These are phyloP conservation scores for Cnidoscolus chayamansa DNA, from an alignment of 441 rosid genomes.

Conservation along the genomic window DNA sequence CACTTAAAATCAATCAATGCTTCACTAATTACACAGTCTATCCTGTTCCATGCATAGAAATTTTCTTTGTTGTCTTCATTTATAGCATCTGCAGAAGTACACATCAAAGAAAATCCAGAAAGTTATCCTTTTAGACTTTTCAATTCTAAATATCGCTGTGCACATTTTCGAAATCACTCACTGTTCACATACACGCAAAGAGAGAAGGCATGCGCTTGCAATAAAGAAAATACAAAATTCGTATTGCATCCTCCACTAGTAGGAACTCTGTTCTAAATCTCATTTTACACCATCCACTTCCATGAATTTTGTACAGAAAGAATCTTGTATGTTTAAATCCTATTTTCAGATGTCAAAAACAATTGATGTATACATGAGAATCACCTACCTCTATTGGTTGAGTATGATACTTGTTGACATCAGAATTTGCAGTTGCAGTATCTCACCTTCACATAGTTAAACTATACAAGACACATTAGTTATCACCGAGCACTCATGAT, in stretches of 20 bases:
- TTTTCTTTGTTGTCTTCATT: neutral
- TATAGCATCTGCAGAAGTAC: too few species aligned
- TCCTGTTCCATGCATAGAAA: neutral
- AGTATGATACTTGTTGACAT: neutral
- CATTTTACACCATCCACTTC: constrained; percentile 1
- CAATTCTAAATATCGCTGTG: neutral
- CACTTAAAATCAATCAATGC: neutral
- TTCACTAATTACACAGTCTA: too few species aligned
- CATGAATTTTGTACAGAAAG: neutral
- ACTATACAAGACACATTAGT: neutral
- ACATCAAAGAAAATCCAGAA: neutral
- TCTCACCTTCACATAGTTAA: neutral
- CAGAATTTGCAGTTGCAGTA: neutral
- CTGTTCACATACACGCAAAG: neutral
- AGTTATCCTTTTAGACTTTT: neutral
- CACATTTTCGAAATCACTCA: neutral
- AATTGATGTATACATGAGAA: neutral
- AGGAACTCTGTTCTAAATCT: neutral
- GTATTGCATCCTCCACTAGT: neutral
- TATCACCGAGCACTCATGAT: neutral
- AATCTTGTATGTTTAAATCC: neutral
- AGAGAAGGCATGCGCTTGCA: neutral
- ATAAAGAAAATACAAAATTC: neutral
- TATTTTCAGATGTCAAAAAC: neutral
- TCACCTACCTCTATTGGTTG: neutral